phyloP scores from a whole-genome alignment of 495 filamentous ascomycete genomes.

The Barbatosphaeria neglecta region DNA sequence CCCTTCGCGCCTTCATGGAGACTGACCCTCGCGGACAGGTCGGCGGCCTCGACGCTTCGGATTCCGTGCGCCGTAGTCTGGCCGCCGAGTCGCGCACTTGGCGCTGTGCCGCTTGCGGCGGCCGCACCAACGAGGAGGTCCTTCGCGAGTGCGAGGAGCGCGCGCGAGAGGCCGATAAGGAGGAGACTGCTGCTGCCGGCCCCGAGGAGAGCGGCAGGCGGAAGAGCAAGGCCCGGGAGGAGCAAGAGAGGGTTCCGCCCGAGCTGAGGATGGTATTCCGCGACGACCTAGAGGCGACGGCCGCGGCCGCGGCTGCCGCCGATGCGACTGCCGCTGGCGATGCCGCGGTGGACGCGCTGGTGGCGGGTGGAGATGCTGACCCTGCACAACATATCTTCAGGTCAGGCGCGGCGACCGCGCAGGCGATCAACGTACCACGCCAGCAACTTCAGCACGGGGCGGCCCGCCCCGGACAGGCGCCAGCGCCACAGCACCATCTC shows the following conservation, averaged over 20 bases:
- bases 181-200: too few species aligned
- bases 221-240: conserved; percentile 4
- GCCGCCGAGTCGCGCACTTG: conserved; percentile 51
- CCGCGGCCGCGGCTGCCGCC: conserved; percentile 3
- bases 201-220: conserved; percentile 21
- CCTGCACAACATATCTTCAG: too few species aligned
- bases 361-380: too few species aligned
- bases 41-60: conserved; percentile 68
- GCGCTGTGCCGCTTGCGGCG: conserved; percentile 54
- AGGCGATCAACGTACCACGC: conserved; percentile 36
- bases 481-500: too few species aligned
- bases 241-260: conserved; percentile 43
- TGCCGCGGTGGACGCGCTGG: too few species aligned
- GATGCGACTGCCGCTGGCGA: neutral
- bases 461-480: too few species aligned
- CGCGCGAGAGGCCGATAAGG: conserved; percentile 37
- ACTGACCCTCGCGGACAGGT: conserved; percentile 67
- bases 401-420: conserved; percentile 25
- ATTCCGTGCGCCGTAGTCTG: conserved; percentile 48
- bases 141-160: conserved; percentile 52
- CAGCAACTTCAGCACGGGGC: too few species aligned
- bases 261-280: conserved; percentile 48
- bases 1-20: conserved; percentile 63
- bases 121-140: conserved; percentile 57
- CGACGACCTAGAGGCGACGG: conserved; percentile 35